Conservation (phyloP, 768 basidiomycete species). For the Phlebiopsis gigantea region DNA sequence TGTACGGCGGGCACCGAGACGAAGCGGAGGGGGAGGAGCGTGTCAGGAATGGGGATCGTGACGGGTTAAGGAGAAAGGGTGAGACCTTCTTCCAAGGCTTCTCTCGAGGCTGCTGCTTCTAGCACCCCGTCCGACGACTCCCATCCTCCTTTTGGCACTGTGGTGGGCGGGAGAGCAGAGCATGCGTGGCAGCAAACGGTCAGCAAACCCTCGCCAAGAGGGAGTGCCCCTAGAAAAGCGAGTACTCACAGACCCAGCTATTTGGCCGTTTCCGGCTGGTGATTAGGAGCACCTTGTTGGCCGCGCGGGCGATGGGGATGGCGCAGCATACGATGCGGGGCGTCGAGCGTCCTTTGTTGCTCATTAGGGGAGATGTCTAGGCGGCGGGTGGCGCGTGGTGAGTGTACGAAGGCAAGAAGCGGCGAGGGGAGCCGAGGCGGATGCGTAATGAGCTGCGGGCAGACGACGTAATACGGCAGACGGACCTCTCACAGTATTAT, state of each 20-base stretch:
- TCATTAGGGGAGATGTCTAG: conserved; percentile 30
- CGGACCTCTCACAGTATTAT: conserved; percentile 9
- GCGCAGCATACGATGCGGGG: conserved; percentile 90
- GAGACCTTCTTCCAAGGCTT: conserved; percentile 97
- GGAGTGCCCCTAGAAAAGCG: conserved; percentile 9
- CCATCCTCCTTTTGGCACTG: conserved; percentile 94
- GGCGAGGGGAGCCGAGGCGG: not conserved
- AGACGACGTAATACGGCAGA: conserved; percentile 5
- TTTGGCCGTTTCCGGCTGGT: conserved; percentile 81
- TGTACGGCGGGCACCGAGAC: conserved; percentile 31
- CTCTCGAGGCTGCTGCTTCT: conserved; percentile 85
- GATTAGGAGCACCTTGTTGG: conserved; percentile 75
- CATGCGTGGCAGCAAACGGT: conserved; percentile 2
- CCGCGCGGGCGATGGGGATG: conserved; percentile 72
- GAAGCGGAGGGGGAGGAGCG: conserved; percentile 15
- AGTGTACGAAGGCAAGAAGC: not conserved
- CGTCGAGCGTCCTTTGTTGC: conserved; percentile 64
- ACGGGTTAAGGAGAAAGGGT: conserved; percentile 77
- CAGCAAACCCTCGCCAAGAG: conserved; percentile 3
- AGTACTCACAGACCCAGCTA: conserved; percentile 82
- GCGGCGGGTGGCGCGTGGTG: conserved; percentile 3
- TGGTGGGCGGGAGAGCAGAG: not conserved
- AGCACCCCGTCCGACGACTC: conserved; percentile 75
- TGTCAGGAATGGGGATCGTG: conserved; percentile 43
- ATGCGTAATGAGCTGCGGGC: not conserved